Conservation (phyloP, 352 stramenopile genomes). For the Pythium rishiriense region DNA sequence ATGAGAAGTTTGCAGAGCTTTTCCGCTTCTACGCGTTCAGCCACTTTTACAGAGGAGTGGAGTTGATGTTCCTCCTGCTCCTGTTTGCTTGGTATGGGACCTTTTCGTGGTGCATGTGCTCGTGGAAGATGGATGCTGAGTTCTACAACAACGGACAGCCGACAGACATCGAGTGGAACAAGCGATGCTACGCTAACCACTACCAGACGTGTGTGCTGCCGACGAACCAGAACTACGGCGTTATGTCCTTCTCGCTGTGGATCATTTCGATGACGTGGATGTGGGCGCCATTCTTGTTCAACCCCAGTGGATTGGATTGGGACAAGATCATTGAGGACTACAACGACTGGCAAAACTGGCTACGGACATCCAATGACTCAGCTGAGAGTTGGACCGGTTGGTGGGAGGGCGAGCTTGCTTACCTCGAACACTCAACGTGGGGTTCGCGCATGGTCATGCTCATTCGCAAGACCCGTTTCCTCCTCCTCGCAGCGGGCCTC, state of each 20-base stretch:
- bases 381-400: conserved; percentile 87
- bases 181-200: conserved; percentile 75
- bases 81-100: conserved; percentile 91
- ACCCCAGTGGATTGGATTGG: conserved; percentile 97
- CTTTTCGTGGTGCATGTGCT: conserved; percentile 92
- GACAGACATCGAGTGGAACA: conserved; percentile 73
- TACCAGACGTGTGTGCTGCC: conserved; percentile 92
- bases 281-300: conserved; percentile 92
- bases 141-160: conserved; percentile 82
- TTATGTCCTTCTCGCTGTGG: conserved; percentile 96
- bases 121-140: conserved; percentile 62
- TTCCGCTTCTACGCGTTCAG: conserved; percentile 98
- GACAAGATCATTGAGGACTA: conserved; percentile 95
- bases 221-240: conserved; percentile 97
- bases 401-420: conserved; percentile 83
- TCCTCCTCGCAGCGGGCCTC: conserved; percentile 50
- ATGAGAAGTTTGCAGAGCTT: conserved; percentile 97
- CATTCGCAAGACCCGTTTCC: conserved; percentile 82
- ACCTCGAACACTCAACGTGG: conserved; percentile 76
- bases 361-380: conserved; percentile 86
- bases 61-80: conserved; percentile 87
- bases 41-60: conserved; percentile 97
- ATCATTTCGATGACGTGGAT: conserved; percentile 92
- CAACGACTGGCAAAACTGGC: conserved; percentile 94
- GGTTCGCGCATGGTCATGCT: conserved; percentile 64